These are phyloP conservation scores for Globisporangium canariense DNA, from an alignment of 352 stramenopile genomes.

Conservation along the genomic window DNA sequence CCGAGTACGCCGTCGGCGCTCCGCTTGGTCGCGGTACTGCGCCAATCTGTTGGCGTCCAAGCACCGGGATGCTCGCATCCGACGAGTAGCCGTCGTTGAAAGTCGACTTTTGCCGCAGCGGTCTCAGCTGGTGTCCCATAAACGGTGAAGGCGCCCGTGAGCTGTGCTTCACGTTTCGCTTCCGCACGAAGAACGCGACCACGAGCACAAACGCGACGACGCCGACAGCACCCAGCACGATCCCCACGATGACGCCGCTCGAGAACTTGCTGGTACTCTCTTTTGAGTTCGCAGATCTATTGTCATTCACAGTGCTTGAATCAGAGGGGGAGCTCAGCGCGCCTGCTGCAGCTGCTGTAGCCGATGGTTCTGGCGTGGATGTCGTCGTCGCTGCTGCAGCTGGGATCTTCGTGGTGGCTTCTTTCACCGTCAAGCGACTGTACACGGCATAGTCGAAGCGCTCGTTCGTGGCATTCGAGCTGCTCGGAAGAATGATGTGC, in stretches of 20 bases:
- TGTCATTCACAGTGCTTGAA: not conserved
- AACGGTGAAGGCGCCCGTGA: not conserved
- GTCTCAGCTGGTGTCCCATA: not conserved
- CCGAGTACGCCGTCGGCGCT: not conserved
- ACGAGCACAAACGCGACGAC: constrained; percentile 11
- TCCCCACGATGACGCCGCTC: not conserved
- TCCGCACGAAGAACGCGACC: constrained; percentile 2
- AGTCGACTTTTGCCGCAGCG: constrained; percentile 14
- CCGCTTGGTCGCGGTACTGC: constrained; percentile 1
- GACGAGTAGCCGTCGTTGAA: constrained; percentile 12
- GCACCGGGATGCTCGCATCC: constrained; percentile 1
- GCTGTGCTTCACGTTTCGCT: not conserved
- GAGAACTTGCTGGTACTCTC: constrained; percentile 5
- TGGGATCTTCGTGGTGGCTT: constrained; percentile 2
- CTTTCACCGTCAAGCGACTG: constrained; percentile 21
- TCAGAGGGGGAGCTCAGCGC: not conserved
- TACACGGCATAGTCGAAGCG: constrained; percentile 33
- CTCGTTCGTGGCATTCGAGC: constrained; percentile 8
- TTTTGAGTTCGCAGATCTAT: not conserved
- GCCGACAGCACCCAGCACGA: constrained; percentile 2
- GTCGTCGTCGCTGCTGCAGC: not conserved
- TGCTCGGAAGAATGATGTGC: constrained; percentile 25
- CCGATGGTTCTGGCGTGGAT: not conserved
- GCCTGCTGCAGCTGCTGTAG: not conserved
- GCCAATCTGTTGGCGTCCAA: constrained; percentile 7